These are phyloP conservation scores for Panicum miliaceum DNA, from an alignment of 176 grass and related monocot genomes.

Conservation along the genomic window DNA sequence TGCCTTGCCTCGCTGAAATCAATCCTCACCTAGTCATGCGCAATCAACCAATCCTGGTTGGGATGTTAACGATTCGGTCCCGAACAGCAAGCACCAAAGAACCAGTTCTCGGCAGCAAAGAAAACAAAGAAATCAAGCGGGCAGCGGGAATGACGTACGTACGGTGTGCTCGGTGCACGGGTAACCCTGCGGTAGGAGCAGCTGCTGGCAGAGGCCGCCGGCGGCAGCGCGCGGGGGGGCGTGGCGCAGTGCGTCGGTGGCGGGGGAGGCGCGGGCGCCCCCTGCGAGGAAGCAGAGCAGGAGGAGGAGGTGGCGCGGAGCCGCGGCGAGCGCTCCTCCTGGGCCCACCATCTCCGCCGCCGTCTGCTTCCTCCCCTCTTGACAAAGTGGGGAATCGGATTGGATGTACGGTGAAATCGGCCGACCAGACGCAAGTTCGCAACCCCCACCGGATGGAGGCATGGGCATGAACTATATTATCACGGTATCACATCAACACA, in stretches of 20 bases:
- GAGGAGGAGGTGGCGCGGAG: conserved; percentile 29
- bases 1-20: neutral
- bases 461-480: no score
- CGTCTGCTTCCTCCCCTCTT: neutral
- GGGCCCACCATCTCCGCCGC: conserved; percentile 38
- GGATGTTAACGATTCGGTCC: neutral
- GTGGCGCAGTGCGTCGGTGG: conserved; percentile 37
- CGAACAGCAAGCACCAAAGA: neutral
- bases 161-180: conserved; percentile 88
- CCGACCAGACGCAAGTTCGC: neutral
- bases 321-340: neutral
- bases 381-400: neutral
- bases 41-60: neutral
- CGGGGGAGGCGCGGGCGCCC: conserved; percentile 3
- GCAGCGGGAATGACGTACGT: conserved; percentile 13
- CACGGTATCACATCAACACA: no score
- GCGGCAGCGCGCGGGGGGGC: conserved; percentile 12
- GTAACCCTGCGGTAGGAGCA: conserved; percentile 70
- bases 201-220: conserved; percentile 67
- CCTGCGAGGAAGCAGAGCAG: conserved; percentile 23
- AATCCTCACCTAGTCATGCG: neutral
- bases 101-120: neutral
- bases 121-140: neutral
- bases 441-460: neutral
- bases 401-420: neutral